Evolutionary conservation across 495 filamentous ascomycete genomes (phyloP), one percentile per base, ranked within the genome.

Genomic region (Xylaria grammica): DNA sequence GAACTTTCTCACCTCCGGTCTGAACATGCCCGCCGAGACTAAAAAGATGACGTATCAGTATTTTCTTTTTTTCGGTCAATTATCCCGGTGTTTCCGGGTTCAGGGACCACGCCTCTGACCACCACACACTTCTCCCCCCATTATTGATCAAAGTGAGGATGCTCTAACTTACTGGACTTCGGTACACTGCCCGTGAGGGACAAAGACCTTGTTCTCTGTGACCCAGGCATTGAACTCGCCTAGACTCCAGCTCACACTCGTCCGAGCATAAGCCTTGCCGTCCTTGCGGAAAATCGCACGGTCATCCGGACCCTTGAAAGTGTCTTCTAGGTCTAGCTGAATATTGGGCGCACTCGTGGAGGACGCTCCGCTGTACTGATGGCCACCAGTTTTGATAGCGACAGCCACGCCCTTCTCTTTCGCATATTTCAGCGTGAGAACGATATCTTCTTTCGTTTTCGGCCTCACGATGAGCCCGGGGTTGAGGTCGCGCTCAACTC

Each of bases 181-280:
- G 15, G 65, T 71, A 53, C 79, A 81, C 55, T 81, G 77, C 53
- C 79, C 78, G 30, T 78, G 74, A 13, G 79, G 79, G 15, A 81
- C 73, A 55, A 81, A 81, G 10, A 73, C 48, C 30, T 72, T 70
- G 53, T 79, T 65, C 27, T 75, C 50, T 8, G 69, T 65, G 10
- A 76, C 65, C 68, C 66, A 79, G 9, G 59, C 67, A 49, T 76
- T 76, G 64, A 79, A 76, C 32, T 74, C 74, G 4, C 70, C 72
- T 8, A 79, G 65, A 34, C 66, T 74, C 71, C 74, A 77, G 66
- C 77, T 79, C 34, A 79, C 76, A 44, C 77, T 78, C 17, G 72
- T 72, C 15, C 72, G 67, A 40, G 70, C 73, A 52, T 70, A 74
- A 9, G 74, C 61, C 36, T 73, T 75, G 24, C 65, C 72, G n/a